Evolutionary conservation across 2,329 filamentous ascomycete species (phyloP).

Genomic region (Fusarium sp.): DNA sequence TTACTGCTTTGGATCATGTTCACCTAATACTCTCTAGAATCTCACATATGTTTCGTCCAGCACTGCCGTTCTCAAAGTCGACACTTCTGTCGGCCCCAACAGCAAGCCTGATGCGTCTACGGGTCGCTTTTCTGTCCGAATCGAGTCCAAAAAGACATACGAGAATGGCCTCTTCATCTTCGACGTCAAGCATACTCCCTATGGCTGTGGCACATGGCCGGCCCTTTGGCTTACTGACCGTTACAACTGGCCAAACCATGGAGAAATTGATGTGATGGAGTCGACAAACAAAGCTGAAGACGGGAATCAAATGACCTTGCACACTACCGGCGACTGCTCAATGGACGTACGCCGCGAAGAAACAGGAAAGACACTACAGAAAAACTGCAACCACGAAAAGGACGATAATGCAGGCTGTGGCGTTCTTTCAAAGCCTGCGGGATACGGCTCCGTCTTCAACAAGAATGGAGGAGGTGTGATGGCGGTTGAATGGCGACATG

Average conservation of each 20-base stretch:
- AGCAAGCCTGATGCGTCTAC: constrained; percentile 62
- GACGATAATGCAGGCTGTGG: constrained; percentile 68
- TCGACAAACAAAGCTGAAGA: constrained; percentile 63
- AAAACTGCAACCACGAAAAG: constrained; percentile 62
- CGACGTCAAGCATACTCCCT: constrained; percentile 71
- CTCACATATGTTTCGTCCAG: constrained; percentile 67
- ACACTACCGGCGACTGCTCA: constrained; percentile 63
- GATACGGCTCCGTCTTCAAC: constrained; percentile 66
- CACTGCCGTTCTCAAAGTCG: constrained; percentile 68
- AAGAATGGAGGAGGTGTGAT: constrained; percentile 65
- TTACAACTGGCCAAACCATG: constrained; percentile 69
- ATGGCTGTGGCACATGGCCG: constrained; percentile 72
- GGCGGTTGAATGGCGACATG: constrained; percentile 69
- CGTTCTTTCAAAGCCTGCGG: constrained; percentile 55
- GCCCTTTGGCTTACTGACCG: constrained; percentile 73
- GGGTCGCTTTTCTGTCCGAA: constrained; percentile 71
- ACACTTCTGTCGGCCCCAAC: constrained; percentile 64
- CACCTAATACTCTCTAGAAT: constrained; percentile 56
- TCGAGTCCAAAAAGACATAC: constrained; percentile 70
- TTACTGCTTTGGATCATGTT: background rate
- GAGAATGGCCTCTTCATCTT: constrained; percentile 74
- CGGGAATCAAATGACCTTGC: constrained; percentile 70
- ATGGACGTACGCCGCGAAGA: constrained; percentile 66
- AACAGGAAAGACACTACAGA: constrained; percentile 55
- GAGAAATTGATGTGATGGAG: constrained; percentile 74